Evolutionary conservation across 345 rosid genomes (phyloP).

Genomic region (Acer campestre): DNA sequence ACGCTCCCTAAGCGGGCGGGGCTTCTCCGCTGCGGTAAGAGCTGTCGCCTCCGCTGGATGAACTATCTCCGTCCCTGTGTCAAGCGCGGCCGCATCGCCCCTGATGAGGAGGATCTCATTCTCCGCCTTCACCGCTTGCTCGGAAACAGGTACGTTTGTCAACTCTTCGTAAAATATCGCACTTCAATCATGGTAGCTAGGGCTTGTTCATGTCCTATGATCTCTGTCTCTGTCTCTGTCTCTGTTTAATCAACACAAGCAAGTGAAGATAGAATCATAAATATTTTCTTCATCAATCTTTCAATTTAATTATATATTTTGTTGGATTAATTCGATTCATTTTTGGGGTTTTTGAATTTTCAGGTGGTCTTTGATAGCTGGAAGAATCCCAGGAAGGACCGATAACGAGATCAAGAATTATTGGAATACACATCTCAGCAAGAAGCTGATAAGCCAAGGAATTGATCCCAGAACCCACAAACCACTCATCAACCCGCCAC

Average conservation of each 20-base stretch:
- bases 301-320: too few relatives aligned
- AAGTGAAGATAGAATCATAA: background rate
- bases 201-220: background rate
- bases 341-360: background rate
- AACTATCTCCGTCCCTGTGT: conserved; percentile 85
- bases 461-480: conserved; percentile 84
- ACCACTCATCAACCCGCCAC: conserved; percentile 45
- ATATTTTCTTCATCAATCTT: background rate
- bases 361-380: conserved; percentile 90
- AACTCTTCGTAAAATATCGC: too few relatives aligned
- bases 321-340: too few relatives aligned
- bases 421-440: conserved; percentile 86
- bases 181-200: background rate
- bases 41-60: conserved; percentile 97
- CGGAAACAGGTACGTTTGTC: conserved; percentile 49
- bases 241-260: background rate
- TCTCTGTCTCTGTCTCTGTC: background rate
- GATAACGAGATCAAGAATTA: conserved; percentile 93
- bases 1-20: conserved; percentile 83
- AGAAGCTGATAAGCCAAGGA: conserved; percentile 78
- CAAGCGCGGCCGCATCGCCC: conserved; percentile 70
- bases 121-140: conserved; percentile 88
- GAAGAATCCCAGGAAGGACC: conserved; percentile 87
- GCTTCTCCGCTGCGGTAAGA: conserved; percentile 81
- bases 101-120: conserved; percentile 93